Conservation (phyloP, 352 stramenopile genomes). For the Phytophthora hibernalis region DNA sequence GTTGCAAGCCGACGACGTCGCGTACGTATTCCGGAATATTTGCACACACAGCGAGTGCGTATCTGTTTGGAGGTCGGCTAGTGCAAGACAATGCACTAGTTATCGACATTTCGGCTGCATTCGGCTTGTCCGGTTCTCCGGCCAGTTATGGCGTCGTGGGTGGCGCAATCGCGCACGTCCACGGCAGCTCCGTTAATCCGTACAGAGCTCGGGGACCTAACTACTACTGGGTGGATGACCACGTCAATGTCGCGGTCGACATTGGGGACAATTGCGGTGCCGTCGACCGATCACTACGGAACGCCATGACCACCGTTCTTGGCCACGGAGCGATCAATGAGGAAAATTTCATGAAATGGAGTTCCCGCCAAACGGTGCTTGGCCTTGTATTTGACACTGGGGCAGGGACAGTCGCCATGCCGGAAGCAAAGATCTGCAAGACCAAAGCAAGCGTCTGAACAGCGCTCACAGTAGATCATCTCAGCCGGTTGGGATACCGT, state of each 20-base stretch:
- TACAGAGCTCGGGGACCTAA: neutral
- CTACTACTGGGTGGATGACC: constrained; percentile 1
- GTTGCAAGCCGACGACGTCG: neutral
- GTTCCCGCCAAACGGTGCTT: neutral
- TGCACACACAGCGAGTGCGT: constrained; percentile 7
- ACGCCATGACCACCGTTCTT: neutral
- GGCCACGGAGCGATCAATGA: neutral
- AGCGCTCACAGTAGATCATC: neutral
- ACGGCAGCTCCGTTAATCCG: neutral
- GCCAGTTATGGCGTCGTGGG: neutral
- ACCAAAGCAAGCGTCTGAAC: neutral
- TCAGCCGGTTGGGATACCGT: neutral
- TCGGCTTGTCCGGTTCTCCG: neutral
- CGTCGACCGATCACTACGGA: neutral
- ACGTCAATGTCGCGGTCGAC: neutral
- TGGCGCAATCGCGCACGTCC: neutral
- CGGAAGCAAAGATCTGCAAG: neutral
- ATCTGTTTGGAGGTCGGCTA: neutral
- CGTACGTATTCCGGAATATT: constrained; percentile 17
- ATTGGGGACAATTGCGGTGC: neutral
- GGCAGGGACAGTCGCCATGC: neutral
- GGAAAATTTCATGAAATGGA: neutral
- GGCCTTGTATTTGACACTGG: neutral
- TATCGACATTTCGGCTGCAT: neutral
- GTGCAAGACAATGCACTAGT: neutral